phyloP scores from a whole-genome alignment of 768 basidiomycete genomes.

The Glaciozyma martinii region DNA sequence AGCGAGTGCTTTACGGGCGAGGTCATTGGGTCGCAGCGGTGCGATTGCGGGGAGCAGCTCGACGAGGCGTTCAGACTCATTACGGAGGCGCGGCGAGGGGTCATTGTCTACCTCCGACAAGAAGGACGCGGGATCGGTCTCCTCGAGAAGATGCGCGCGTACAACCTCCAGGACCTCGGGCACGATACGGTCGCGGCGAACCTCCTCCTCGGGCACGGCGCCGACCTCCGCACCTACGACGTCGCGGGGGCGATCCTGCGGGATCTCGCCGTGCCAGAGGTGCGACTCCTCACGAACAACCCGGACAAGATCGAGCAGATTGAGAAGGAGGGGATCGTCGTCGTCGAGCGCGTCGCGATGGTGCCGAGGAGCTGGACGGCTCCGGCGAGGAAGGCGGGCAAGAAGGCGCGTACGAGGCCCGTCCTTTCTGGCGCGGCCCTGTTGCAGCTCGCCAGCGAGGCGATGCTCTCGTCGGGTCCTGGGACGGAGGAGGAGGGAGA shows the following conservation, averaged over 20 bases:
- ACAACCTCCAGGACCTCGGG: constrained; percentile 94
- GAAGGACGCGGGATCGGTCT: constrained; percentile 96
- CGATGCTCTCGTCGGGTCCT: not conserved
- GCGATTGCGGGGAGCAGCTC: constrained; percentile 96
- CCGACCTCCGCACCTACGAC: constrained; percentile 88
- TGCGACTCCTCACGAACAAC: constrained; percentile 88
- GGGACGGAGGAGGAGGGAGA: not conserved
- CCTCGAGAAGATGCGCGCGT: constrained; percentile 88
- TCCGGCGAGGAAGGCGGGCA: constrained; percentile 30
- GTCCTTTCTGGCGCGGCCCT: not conserved
- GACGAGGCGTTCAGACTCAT: constrained; percentile 94
- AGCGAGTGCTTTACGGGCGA: constrained; percentile 99
- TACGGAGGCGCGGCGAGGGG: constrained; percentile 65
- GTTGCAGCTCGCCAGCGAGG: not conserved
- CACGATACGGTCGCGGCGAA: constrained; percentile 99
- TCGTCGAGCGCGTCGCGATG: constrained; percentile 85
- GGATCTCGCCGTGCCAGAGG: constrained; percentile 65
- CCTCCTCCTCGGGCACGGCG: constrained; percentile 83
- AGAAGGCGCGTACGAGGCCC: not conserved
- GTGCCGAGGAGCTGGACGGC: constrained; percentile 75
- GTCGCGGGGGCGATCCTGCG: constrained; percentile 80
- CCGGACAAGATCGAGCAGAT: constrained; percentile 91
- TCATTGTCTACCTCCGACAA: constrained; percentile 88
- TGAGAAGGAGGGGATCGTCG: constrained; percentile 66
- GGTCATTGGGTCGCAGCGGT: constrained; percentile 92